Conservation (phyloP, 805 yeast species). For the Brettanomyces naardenensis region DNA sequence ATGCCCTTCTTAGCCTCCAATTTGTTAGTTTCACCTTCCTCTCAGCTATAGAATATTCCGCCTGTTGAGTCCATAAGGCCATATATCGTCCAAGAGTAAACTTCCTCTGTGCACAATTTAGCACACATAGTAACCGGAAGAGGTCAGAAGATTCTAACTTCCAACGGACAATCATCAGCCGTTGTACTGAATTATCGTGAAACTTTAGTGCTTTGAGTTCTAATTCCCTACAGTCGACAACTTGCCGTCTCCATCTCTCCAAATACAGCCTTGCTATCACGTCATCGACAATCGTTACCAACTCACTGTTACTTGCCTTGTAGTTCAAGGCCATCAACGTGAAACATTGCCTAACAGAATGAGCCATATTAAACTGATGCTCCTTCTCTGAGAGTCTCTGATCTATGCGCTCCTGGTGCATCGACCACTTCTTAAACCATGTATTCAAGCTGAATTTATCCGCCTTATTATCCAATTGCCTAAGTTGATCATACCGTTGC, state of each 20-base stretch:
- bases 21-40: neutral
- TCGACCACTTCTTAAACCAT: slow-evolving; percentile 1
- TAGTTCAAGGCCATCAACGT: neutral
- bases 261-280: slow-evolving; percentile 4
- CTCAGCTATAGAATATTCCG: neutral
- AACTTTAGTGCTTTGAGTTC: neutral
- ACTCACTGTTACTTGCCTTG: neutral
- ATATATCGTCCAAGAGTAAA: neutral
- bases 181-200: neutral
- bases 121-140: neutral
- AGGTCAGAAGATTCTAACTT: neutral
- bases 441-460: neutral
- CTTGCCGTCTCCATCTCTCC: slow-evolving; percentile 4
- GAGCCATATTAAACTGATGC: neutral
- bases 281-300: neutral
- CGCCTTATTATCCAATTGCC: neutral
- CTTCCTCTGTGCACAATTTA: neutral
- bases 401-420: neutral
- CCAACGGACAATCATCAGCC: neutral
- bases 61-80: neutral
- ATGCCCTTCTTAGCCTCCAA: neutral
- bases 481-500: neutral
- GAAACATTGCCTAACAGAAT: neutral
- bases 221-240: neutral
- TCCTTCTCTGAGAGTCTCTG: neutral